Conservation (phyloP, 768 basidiomycete genomes). For the Tylopilus rubrobrunneus region DNA sequence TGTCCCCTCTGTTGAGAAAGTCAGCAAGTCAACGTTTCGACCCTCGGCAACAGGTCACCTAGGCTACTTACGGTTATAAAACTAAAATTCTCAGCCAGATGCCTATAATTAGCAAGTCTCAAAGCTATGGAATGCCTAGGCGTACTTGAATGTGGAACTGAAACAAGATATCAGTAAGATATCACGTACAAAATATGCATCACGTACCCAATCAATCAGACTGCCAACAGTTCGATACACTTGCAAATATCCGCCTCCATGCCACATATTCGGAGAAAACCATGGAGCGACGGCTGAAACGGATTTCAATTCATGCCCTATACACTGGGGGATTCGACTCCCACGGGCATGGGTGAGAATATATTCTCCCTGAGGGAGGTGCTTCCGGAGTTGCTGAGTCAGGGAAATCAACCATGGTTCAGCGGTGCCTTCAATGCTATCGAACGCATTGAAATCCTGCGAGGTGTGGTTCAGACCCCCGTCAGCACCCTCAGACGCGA, state of each 20-base stretch:
- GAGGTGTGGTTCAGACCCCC: background rate
- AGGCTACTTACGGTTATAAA: constrained; percentile 21
- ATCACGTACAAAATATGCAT: background rate
- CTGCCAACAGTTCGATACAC: constrained; percentile 36
- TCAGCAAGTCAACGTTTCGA: constrained; percentile 22
- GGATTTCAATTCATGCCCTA: background rate
- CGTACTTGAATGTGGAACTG: background rate
- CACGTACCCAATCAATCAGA: constrained; percentile 40
- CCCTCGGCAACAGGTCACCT: background rate
- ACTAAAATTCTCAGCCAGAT: constrained; percentile 1
- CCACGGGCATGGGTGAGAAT: constrained; percentile 33
- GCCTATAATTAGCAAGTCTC: too few relatives aligned
- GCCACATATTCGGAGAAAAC: constrained; percentile 34
- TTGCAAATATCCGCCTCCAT: constrained; percentile 38
- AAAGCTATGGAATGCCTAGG: too few relatives aligned
- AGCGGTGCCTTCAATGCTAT: constrained; percentile 31
- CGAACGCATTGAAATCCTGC: constrained; percentile 31
- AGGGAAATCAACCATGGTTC: constrained; percentile 30
- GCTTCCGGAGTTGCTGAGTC: constrained; percentile 27
- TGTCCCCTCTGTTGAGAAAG: constrained; percentile 37
- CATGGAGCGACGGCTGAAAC: constrained; percentile 41
- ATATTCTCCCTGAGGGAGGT: constrained; percentile 29
- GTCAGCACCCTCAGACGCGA: background rate
- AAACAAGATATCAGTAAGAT: background rate
- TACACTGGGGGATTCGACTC: background rate